phyloP scores from a whole-genome alignment of 495 filamentous ascomycete genomes.

The Tuber brumale region DNA sequence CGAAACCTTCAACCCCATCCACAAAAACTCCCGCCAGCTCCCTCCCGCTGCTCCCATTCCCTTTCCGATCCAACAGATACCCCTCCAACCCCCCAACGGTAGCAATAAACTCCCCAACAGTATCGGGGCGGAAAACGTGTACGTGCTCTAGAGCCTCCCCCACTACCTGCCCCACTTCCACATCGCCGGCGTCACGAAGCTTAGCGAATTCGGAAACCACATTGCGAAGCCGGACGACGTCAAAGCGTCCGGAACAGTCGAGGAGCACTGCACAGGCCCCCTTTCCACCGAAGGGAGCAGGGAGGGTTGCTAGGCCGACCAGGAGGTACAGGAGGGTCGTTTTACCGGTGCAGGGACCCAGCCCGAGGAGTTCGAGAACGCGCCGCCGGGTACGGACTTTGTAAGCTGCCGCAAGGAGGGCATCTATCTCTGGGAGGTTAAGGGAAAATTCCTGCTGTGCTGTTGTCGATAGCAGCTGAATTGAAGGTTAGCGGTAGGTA shows the following conservation, averaged over 20 bases:
- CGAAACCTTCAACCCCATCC: slow-evolving; percentile 3
- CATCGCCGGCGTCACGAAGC: not conserved
- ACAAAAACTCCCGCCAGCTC: not conserved
- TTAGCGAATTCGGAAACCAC: slow-evolving; percentile 2
- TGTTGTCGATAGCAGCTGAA: slow-evolving; percentile 2
- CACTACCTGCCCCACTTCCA: not conserved
- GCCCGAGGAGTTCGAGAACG: not conserved
- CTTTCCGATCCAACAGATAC: slow-evolving; percentile 9
- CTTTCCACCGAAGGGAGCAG: slow-evolving; percentile 4
- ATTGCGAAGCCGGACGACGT: slow-evolving; percentile 4
- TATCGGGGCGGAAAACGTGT: slow-evolving; percentile 12
- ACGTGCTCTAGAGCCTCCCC: slow-evolving; percentile 15
- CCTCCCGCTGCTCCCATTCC: not conserved
- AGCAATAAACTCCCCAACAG: slow-evolving; percentile 8
- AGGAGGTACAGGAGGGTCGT: slow-evolving; percentile 17
- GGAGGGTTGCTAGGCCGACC: slow-evolving; percentile 7
- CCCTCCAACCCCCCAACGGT: slow-evolving; percentile 6
- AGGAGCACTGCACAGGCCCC: slow-evolving; percentile 9
- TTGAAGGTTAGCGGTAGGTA: slow-evolving; percentile 1
- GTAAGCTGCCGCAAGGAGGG: slow-evolving; percentile 5
- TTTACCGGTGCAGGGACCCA: slow-evolving; percentile 11
- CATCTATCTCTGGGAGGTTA: not conserved
- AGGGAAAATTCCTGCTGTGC: slow-evolving; percentile 1
- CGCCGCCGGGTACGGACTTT: slow-evolving; percentile 1
- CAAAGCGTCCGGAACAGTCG: slow-evolving; percentile 16